Conservation (phyloP, 768 basidiomycete species). For the Boletus vinaceobasis region DNA sequence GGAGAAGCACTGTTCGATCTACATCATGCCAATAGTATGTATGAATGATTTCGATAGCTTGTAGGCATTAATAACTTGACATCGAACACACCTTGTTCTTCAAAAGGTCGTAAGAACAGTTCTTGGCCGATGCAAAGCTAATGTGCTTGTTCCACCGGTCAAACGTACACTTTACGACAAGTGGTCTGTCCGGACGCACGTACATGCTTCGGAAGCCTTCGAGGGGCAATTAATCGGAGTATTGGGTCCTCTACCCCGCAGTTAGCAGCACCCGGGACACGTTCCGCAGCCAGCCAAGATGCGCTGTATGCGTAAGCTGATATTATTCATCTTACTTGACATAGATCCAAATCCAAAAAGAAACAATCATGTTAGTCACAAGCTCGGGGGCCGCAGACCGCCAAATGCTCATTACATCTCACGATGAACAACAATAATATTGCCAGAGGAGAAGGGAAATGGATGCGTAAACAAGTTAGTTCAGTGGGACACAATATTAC, state of each 20-base stretch:
- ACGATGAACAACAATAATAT: constrained; percentile 9
- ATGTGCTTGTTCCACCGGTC: constrained; percentile 73
- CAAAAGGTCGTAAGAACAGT: constrained; percentile 74
- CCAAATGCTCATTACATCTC: constrained; percentile 2
- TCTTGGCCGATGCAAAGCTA: constrained; percentile 73
- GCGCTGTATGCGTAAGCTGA: constrained; percentile 1
- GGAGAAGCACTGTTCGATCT: constrained; percentile 87
- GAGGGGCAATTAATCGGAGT: not conserved
- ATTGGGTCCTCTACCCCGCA: not conserved
- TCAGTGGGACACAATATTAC: constrained; percentile 23
- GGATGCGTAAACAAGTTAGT: constrained; percentile 23
- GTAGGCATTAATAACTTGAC: not conserved
- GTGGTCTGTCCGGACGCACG: constrained; percentile 65
- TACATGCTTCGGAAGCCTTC: constrained; percentile 32
- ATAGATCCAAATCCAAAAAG: too few relatives aligned
- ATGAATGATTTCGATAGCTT: not conserved
- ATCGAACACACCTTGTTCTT: constrained; percentile 59
- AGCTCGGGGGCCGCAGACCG: not conserved
- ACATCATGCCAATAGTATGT: constrained; percentile 2
- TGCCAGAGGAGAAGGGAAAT: constrained; percentile 5
- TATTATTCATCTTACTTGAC: not conserved
- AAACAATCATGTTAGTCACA: not conserved
- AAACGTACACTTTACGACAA: constrained; percentile 82
- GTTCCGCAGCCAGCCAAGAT: constrained; percentile 24
- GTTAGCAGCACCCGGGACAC: too few relatives aligned